Conservation (phyloP, 805 yeast species). For the Pichia eremophila region DNA sequence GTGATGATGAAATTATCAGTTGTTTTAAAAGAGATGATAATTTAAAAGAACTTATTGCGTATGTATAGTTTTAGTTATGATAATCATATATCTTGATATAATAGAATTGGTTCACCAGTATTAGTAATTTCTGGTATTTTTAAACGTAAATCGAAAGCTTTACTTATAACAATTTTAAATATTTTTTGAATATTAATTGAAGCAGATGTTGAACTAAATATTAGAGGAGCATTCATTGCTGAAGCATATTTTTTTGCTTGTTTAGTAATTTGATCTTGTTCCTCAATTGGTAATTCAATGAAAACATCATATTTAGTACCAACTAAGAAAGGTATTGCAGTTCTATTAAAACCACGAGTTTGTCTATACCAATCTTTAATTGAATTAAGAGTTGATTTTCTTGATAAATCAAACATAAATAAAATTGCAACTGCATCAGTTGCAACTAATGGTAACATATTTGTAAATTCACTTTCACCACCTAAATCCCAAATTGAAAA, state of each 20-base stretch:
- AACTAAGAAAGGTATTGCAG: constrained; percentile 82
- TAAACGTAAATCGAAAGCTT: constrained; percentile 78
- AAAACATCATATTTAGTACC: constrained; percentile 93
- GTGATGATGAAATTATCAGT: constrained; percentile 58
- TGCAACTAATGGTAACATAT: constrained; percentile 89
- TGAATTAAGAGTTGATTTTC: constrained; percentile 78
- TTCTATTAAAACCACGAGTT: constrained; percentile 79
- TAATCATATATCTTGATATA: constrained; percentile 37
- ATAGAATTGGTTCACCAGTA: constrained; percentile 85
- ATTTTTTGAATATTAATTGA: constrained; percentile 91
- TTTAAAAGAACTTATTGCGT: constrained; percentile 25
- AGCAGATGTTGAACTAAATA: constrained; percentile 86
- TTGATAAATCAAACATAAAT: constrained; percentile 82
- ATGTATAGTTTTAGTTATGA: not conserved
- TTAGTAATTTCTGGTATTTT: constrained; percentile 76
- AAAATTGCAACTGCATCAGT: constrained; percentile 87
- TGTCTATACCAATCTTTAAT: constrained; percentile 92
- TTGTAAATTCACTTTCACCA: constrained; percentile 89
- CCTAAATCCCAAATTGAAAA: constrained; percentile 95
- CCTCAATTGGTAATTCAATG: constrained; percentile 65
- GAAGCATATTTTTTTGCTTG: constrained; percentile 78
- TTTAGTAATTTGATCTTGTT: constrained; percentile 75
- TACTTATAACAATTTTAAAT: constrained; percentile 81
- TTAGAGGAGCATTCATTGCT: constrained; percentile 77
- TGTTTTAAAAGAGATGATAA: constrained; percentile 51